Evolutionary conservation across 768 basidiomycete genomes (phyloP), one percentile per base, ranked within the genome.

Genomic region (Tulasnella sp.): DNA sequence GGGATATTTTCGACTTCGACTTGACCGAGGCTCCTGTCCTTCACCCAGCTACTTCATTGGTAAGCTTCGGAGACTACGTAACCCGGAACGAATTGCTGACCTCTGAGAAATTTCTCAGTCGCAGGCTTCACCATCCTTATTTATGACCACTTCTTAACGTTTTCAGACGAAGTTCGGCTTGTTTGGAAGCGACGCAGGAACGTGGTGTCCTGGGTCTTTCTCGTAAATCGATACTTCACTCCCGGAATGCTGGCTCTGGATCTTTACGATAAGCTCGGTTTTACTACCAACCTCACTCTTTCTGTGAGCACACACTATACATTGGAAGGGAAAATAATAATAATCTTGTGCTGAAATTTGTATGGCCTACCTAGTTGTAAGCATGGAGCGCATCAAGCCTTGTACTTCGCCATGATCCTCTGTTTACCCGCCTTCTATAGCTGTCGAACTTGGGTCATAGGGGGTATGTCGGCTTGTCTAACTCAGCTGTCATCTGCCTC

Each of bases 171-270:
- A 43, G 29, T 56, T 30, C 27, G 30, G 30, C 27, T 34, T 25
- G 42, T 56, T 12, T 56, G 54, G 54, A 38, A 43, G 22, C 21
- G 45, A 45, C 42, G 22, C 24, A 56, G 44, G 45, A 56, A 48
- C 21, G 15, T 56, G 17, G 43, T 56, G 11, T 56, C 54, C 21
- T 56, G 54, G 54, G 44, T 56, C 22, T 56, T 56, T 25, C 54
- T 56, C 11, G 2, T 27, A 1, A 56, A 56, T 48, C 54, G 54
- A 4, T 56, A 56, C 19, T 7, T 44, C 4, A 31, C 45, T 2
- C 54, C 54, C 2, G 21, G 27, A 19, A 27, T 56, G 2, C 54
- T 56, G 42, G 21, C 24, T 15, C 11, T 56, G 4, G 54, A 56
- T 31, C 24, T 56, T 24, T 56, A 56, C 41, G 54, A 56, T 21